A percentile compares a stretch with the other conserved stretches of the same genome.
phyloP scores from a whole-genome alignment of 2,329 filamentous ascomycete genomes.

The Ceratocystiopsis minuta region DNA sequence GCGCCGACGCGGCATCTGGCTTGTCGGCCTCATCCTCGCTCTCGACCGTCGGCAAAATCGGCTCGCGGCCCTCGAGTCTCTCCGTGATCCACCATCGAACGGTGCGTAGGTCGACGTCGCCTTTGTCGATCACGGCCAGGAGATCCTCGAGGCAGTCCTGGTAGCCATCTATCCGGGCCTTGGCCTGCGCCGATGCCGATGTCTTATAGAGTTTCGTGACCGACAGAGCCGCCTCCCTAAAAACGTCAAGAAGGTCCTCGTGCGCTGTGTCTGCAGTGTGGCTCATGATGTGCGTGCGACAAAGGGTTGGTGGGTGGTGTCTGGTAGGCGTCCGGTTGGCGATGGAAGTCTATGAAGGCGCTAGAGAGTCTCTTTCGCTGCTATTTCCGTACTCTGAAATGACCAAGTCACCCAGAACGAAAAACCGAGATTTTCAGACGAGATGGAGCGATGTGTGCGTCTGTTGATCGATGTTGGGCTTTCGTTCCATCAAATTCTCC shows the following conservation, averaged over 20 bases:
- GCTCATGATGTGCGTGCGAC: not conserved
- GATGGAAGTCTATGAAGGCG: no score
- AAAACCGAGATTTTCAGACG: no score
- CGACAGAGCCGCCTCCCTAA: conserved; percentile 80
- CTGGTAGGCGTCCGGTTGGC: no score
- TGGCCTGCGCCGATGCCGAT: conserved; percentile 58
- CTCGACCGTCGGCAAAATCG: conserved; percentile 25
- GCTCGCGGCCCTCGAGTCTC: conserved; percentile 44
- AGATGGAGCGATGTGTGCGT: no score
- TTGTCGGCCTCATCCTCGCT: conserved; percentile 48
- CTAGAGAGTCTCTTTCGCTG: no score
- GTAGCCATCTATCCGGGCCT: conserved; percentile 65
- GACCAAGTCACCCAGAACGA: no score
- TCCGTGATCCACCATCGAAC: conserved; percentile 50
- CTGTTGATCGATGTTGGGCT: no score
- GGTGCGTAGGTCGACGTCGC: conserved; percentile 57
- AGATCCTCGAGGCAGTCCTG: conserved; percentile 89
- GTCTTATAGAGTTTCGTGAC: conserved; percentile 95
- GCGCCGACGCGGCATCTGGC: conserved; percentile 35
- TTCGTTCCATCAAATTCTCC: no score
- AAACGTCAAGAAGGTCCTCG: conserved; percentile 64
- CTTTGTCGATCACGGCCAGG: conserved; percentile 64
- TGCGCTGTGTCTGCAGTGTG: conserved; percentile 14
- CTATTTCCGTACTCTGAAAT: no score
- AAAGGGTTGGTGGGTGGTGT: not conserved